Evolutionary conservation across 164 flowering plant species (phyloP).

Genomic region (Nelumbo lutea): DNA sequence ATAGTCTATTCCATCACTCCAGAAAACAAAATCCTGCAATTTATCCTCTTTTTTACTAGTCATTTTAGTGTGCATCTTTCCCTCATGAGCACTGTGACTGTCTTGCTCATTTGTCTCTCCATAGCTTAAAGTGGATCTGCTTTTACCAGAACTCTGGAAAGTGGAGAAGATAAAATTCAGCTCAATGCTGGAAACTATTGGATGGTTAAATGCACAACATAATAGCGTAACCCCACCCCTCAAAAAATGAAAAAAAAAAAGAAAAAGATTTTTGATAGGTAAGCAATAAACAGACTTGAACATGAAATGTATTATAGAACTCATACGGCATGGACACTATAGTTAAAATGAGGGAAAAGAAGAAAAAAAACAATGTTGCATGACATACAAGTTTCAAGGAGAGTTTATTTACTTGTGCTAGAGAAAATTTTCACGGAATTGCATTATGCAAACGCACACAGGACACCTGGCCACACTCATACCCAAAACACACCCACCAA

Average conservation of each 20-base stretch:
- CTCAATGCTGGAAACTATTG: neutral
- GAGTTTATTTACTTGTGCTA: neutral
- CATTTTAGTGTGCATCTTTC: neutral
- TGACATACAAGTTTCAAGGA: neutral
- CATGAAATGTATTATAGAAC: neutral
- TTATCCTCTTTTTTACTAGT: slow-evolving; percentile 19
- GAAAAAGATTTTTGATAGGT: no score
- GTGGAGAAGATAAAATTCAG: slow-evolving; percentile 15
- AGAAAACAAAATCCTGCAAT: slow-evolving; percentile 11
- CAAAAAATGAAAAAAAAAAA: neutral
- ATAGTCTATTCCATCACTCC: slow-evolving; percentile 19
- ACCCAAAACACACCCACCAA: neutral
- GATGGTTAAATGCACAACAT: neutral
- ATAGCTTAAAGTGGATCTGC: slow-evolving; percentile 4
- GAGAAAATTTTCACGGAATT: neutral
- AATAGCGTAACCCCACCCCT: neutral
- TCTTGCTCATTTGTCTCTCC: slow-evolving; percentile 12
- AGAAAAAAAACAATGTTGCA: neutral
- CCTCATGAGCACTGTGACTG: slow-evolving; percentile 2
- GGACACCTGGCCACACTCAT: neutral
- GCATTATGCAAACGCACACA: no score
- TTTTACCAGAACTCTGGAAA: slow-evolving; percentile 14
- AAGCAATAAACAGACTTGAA: no score
- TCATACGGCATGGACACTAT: neutral
- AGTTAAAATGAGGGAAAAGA: neutral